Conservation (phyloP, 371 early-diverging fungal genomes). For the Lichtheimia ornata region DNA sequence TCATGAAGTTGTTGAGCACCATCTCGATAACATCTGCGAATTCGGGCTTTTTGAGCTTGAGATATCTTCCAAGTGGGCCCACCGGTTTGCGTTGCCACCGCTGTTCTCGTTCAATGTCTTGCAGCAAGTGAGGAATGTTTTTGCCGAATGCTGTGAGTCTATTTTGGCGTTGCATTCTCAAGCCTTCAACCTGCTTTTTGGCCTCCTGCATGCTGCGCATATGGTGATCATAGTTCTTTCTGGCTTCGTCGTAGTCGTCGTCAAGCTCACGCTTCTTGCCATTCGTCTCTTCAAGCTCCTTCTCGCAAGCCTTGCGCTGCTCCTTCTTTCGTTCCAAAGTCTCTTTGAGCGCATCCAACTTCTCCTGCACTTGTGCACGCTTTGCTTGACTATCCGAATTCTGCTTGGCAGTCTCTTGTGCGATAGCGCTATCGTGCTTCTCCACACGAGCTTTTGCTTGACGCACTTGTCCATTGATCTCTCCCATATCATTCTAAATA, state of each 20-base stretch:
- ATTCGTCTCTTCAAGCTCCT: background rate
- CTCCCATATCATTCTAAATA: constrained; percentile 20
- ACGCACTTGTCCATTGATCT: constrained; percentile 26
- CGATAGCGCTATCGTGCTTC: constrained; percentile 28
- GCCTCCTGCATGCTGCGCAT: background rate
- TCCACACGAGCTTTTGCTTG: constrained; percentile 15
- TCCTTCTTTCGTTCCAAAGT: constrained; percentile 13
- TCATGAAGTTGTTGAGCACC: constrained; percentile 66
- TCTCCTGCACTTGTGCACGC: constrained; percentile 31
- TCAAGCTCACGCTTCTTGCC: background rate
- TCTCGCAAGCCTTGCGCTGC: background rate
- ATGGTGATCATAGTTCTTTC: background rate
- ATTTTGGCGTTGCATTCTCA: constrained; percentile 63
- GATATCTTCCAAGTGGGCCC: constrained; percentile 82
- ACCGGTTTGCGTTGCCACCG: constrained; percentile 71
- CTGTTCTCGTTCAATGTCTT: constrained; percentile 56
- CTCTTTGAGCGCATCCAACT: constrained; percentile 39
- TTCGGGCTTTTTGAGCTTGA: constrained; percentile 65
- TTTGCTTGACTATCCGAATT: constrained; percentile 33
- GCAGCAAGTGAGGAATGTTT: constrained; percentile 68
- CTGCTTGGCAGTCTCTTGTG: constrained; percentile 28
- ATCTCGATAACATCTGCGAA: constrained; percentile 75
- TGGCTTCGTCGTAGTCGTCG: constrained; percentile 8
- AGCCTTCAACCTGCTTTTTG: constrained; percentile 10
- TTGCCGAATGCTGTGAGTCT: constrained; percentile 73